These are phyloP conservation scores for Diaporthe ilicicola DNA, from an alignment of 2,329 filamentous ascomycete species.

Conservation along the genomic window DNA sequence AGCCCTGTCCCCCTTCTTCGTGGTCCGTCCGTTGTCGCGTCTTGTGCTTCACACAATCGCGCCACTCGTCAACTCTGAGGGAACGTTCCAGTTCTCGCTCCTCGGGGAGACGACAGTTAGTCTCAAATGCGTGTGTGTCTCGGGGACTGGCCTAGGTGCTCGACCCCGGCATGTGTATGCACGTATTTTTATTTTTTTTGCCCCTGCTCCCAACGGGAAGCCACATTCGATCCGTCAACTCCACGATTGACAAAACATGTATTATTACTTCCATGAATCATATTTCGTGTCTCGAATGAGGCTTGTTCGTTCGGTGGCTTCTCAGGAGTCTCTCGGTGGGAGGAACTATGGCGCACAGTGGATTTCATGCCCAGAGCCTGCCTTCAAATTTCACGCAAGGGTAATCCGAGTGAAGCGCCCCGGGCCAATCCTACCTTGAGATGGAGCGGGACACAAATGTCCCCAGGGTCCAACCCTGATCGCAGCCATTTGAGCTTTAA, in stretches of 20 bases:
- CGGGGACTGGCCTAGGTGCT: neutral
- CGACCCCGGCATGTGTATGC: neutral
- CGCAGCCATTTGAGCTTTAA: too few species aligned
- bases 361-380: too few species aligned
- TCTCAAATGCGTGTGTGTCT: neutral
- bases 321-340: neutral
- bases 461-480: neutral
- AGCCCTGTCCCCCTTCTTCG: neutral
- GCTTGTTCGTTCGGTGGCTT: neutral
- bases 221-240: neutral
- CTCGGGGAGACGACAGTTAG: neutral
- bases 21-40: neutral
- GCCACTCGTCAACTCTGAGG: neutral
- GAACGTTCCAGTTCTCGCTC: neutral
- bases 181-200: neutral
- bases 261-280: slow-evolving; percentile 15
- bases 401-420: neutral
- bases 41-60: neutral
- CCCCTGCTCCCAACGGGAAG: neutral
- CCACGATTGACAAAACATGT: neutral
- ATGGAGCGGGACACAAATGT: neutral
- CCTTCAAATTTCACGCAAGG: neutral
- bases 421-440: neutral
- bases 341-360: neutral
- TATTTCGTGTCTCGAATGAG: neutral